phyloP scores from a whole-genome alignment of 1,284 basidiomycete species.

The Sporisorium iseilematis-ciliati region DNA sequence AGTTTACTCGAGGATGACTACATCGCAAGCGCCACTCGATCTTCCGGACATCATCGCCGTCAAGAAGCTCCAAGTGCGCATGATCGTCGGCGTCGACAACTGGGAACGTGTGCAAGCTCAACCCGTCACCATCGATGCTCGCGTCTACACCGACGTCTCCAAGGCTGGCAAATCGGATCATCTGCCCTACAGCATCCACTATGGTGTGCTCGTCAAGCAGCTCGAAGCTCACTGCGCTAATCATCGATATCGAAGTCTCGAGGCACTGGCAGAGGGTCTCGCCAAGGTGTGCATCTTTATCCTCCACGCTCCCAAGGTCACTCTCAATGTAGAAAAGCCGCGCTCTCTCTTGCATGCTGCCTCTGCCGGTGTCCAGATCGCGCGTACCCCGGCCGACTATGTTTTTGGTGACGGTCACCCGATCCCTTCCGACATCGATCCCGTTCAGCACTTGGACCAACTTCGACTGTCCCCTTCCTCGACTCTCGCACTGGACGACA shows the following conservation, averaged over 20 bases:
- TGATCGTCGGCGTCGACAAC: slow-evolving; percentile 64
- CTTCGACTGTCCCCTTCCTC: slow-evolving; percentile 50
- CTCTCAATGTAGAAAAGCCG: slow-evolving; percentile 73
- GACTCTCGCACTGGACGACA: slow-evolving; percentile 47
- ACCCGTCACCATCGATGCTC: slow-evolving; percentile 75
- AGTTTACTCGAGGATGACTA: slow-evolving; percentile 16
- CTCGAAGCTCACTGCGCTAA: slow-evolving; percentile 61
- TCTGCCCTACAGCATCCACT: slow-evolving; percentile 74
- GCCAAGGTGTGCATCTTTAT: slow-evolving; percentile 72
- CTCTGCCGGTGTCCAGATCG: slow-evolving; percentile 72
- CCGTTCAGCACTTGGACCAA: slow-evolving; percentile 19
- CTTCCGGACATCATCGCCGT: slow-evolving; percentile 63
- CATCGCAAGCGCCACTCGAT: slow-evolving; percentile 13
- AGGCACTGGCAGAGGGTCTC: slow-evolving; percentile 70
- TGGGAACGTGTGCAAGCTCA: slow-evolving; percentile 72
- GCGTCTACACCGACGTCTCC: slow-evolving; percentile 75
- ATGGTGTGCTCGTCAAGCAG: slow-evolving; percentile 65
- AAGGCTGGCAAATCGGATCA: slow-evolving; percentile 75
- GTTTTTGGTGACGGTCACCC: slow-evolving; percentile 30
- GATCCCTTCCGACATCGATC: slow-evolving; percentile 29
- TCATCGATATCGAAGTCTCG: slow-evolving; percentile 48
- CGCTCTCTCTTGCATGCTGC: slow-evolving; percentile 75
- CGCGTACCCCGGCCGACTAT: slow-evolving; percentile 54
- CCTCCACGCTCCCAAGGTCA: slow-evolving; percentile 71
- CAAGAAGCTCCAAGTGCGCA: slow-evolving; percentile 60